These are phyloP conservation scores for Potentilla sterilis DNA, from an alignment of 306 rosid species.

Conservation along the genomic window DNA sequence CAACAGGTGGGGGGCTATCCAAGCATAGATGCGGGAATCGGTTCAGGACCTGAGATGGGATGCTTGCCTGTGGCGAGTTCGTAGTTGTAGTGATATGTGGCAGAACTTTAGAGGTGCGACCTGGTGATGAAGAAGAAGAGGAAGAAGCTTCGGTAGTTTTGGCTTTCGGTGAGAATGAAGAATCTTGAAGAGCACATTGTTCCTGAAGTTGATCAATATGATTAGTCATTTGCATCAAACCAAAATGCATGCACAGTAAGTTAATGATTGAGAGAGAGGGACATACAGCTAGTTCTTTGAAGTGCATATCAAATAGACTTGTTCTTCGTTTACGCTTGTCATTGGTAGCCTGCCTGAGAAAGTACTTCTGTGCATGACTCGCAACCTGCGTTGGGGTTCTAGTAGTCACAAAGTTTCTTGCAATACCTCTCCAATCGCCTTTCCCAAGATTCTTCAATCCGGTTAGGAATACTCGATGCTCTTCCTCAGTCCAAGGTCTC, in stretches of 20 bases:
- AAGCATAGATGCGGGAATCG: conserved; percentile 41
- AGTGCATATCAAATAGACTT: conserved; percentile 56
- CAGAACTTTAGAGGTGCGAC: conserved; percentile 5
- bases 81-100: background rate
- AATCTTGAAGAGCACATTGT: conserved; percentile 15
- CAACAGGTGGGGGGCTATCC: conserved; percentile 27
- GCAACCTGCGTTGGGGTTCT: conserved; percentile 63
- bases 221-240: background rate
- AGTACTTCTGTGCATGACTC: conserved; percentile 72
- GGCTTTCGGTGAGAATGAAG: background rate
- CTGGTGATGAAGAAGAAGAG: conserved; percentile 7
- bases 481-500: conserved; percentile 54
- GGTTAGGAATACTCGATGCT: conserved; percentile 44
- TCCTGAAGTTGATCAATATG: conserved; percentile 5
- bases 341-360: conserved; percentile 36
- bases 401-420: conserved; percentile 45
- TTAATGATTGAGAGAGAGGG: background rate
- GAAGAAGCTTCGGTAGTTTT: conserved; percentile 3
- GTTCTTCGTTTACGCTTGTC: conserved; percentile 47
- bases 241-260: background rate
- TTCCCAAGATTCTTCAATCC: conserved; percentile 53
- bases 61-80: background rate
- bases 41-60: conserved; percentile 22
- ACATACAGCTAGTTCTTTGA: background rate
- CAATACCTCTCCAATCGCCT: conserved; percentile 68